Evolutionary conservation across 2,329 filamentous ascomycete species (phyloP).

Genomic region (Chaetothyriales sp.): DNA sequence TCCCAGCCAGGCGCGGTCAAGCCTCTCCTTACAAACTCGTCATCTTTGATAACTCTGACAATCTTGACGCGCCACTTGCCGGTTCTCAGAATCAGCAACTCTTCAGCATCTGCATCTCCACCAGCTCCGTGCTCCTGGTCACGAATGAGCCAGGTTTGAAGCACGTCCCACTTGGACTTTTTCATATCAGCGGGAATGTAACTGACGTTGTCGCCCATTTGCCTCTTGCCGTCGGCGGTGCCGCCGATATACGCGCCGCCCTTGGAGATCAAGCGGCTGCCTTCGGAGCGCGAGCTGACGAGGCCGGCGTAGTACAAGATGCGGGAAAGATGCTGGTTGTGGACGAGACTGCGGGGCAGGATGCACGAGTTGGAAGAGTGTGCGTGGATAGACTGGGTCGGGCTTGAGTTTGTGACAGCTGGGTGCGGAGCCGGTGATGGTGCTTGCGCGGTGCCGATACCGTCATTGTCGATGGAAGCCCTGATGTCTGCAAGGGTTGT

Average conservation of each 20-base stretch:
- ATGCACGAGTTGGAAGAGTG: constrained; percentile 25
- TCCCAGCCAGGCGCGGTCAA: constrained; percentile 33
- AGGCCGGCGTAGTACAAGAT: constrained; percentile 38
- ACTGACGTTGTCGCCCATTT: constrained; percentile 30
- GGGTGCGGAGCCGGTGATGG: neutral
- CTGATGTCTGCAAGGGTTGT: constrained; percentile 16
- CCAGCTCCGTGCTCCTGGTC: neutral
- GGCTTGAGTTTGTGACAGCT: neutral
- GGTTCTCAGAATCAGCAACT: constrained; percentile 38
- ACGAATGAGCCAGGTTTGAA: constrained; percentile 35
- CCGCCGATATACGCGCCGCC: constrained; percentile 37
- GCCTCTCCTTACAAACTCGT: constrained; percentile 34
- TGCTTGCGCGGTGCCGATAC: neutral
- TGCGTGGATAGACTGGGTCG: constrained; percentile 8
- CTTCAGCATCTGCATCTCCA: constrained; percentile 15
- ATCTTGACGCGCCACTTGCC: constrained; percentile 48
- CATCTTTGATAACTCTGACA: constrained; percentile 40
- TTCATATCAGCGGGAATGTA: constrained; percentile 34
- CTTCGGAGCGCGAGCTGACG: constrained; percentile 36
- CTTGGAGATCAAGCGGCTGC: constrained; percentile 33
- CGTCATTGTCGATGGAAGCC: neutral
- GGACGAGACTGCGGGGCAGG: constrained; percentile 36
- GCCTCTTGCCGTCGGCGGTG: constrained; percentile 24
- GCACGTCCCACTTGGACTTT: constrained; percentile 26
- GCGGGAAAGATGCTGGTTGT: constrained; percentile 32